A percentile compares a stretch with the other conserved stretches of the same genome.
phyloP scores from a whole-genome alignment of 2,329 filamentous ascomycete genomes.

The Hirsutella thompsonii region DNA sequence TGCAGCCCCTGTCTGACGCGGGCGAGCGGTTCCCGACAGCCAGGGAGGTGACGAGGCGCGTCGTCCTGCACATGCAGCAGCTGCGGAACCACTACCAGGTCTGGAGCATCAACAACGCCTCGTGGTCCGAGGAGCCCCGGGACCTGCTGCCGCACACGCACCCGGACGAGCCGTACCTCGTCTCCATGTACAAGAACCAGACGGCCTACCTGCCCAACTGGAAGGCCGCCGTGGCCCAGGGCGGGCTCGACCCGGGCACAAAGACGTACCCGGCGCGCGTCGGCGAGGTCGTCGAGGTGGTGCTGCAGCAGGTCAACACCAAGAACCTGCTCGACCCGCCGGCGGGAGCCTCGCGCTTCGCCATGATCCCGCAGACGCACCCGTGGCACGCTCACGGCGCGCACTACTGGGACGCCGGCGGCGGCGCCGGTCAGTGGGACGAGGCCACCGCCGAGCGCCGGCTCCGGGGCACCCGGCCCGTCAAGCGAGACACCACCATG shows the following conservation, averaged over 20 bases:
- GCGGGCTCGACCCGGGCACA: constrained; percentile 39
- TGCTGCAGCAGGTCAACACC: too few species aligned
- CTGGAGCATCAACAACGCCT: constrained; percentile 6
- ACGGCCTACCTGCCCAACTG: constrained; percentile 28
- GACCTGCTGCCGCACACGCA: not conserved
- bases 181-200: not conserved
- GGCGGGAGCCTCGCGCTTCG: too few species aligned
- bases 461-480: constrained; percentile 13
- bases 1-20: constrained; percentile 18
- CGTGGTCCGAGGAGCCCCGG: constrained; percentile 4
- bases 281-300: constrained; percentile 8
- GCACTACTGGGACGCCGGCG: constrained; percentile 8
- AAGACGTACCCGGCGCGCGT: constrained; percentile 30
- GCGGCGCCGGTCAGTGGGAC: constrained; percentile 5
- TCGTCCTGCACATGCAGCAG: constrained; percentile 23
- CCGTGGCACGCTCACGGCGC: constrained; percentile 9
- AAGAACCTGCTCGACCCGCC: not conserved
- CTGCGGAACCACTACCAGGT: constrained; percentile 2
- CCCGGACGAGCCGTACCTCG: not conserved
- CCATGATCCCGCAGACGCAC: constrained; percentile 1
- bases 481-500: constrained; percentile 31
- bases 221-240: constrained; percentile 31
- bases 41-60: constrained; percentile 31
- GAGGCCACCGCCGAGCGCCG: constrained; percentile 1
- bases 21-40: constrained; percentile 21